Percentiles rank a stretch among this genome's conserved stretches.
These are phyloP conservation scores for Penicillium bialowiezense DNA, from an alignment of 495 filamentous ascomycete genomes.

Conservation along the genomic window DNA sequence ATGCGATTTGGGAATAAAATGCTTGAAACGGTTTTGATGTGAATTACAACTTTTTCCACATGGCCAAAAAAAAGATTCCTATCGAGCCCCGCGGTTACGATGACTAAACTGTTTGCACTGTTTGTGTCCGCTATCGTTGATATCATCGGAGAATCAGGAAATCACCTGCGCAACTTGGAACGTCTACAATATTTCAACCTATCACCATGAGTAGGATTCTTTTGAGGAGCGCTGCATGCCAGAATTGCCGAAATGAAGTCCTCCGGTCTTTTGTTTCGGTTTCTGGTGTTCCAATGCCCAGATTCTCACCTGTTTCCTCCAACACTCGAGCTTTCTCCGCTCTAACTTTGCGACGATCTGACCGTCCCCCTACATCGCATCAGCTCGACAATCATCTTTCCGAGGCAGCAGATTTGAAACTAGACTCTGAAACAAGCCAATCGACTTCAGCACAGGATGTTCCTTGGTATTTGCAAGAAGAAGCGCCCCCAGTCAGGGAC, in stretches of 20 bases:
- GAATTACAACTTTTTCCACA: too few species aligned
- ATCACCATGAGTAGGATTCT: slow-evolving; percentile 31
- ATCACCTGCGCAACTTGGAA: neutral
- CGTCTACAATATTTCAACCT: slow-evolving; percentile 2
- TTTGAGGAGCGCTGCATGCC: slow-evolving; percentile 25
- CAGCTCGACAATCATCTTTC: slow-evolving; percentile 12
- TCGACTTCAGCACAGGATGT: slow-evolving; percentile 23
- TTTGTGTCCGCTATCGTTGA: slow-evolving; percentile 24
- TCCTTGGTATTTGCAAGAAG: slow-evolving; percentile 89
- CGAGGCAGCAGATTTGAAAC: slow-evolving; percentile 7
- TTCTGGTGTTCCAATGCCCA: slow-evolving; percentile 20
- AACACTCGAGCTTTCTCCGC: slow-evolving; percentile 27
- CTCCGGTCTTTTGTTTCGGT: slow-evolving; percentile 25
- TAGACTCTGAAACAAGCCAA: slow-evolving; percentile 4
- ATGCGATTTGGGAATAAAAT: slow-evolving; percentile 1
- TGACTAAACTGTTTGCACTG: slow-evolving; percentile 28
- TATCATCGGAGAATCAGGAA: slow-evolving; percentile 4
- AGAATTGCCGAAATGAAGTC: slow-evolving; percentile 25
- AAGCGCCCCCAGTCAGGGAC: slow-evolving; percentile 43
- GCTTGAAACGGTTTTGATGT: neutral
- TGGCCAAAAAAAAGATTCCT: neutral
- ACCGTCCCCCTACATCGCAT: slow-evolving; percentile 18
- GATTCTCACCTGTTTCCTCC: slow-evolving; percentile 14
- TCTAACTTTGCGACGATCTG: slow-evolving; percentile 18
- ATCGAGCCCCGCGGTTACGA: slow-evolving; percentile 23